Percentiles rank a stretch among this genome's conserved stretches.
Evolutionary conservation across 345 rosid species (phyloP).

Genomic region (Triadica sebifera): DNA sequence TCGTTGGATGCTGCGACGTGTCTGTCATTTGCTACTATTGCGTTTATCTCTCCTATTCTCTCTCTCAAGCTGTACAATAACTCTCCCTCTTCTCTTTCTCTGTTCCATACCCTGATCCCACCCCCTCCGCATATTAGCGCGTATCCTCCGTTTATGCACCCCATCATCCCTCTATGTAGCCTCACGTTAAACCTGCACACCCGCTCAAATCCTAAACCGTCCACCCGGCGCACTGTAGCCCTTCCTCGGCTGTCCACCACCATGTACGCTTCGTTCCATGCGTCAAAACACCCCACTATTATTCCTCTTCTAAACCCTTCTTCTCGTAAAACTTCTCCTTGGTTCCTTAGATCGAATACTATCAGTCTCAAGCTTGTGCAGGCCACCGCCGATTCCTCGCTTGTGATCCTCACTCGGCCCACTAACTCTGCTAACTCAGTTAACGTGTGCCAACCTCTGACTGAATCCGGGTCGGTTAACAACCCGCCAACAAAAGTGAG

Average conservation of each 20-base stretch:
- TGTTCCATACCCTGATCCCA: conserved; percentile 58
- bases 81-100: conserved; percentile 32
- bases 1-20: conserved; percentile 70
- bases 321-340: conserved; percentile 38
- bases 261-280: conserved; percentile 44
- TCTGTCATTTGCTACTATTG: conserved; percentile 60
- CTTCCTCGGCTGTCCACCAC: conserved; percentile 49
- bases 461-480: conserved; percentile 66
- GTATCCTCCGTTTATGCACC: conserved; percentile 64
- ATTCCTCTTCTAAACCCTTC: conserved; percentile 40
- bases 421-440: conserved; percentile 56
- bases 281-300: conserved; percentile 50
- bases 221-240: conserved; percentile 57
- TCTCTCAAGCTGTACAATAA: conserved; percentile 47
- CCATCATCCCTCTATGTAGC: conserved; percentile 40
- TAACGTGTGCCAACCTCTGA: conserved; percentile 73
- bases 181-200: conserved; percentile 50
- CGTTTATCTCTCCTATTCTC: conserved; percentile 53
- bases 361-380: conserved; percentile 53
- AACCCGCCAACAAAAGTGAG: conserved; percentile 50
- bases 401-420: conserved; percentile 64
- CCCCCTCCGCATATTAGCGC: conserved; percentile 72
- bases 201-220: conserved; percentile 27
- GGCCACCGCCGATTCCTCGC: conserved; percentile 60
- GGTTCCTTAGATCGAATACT: conserved; percentile 56